These are phyloP conservation scores for Linderniella brevidens DNA, from an alignment of 257 asterid genomes.

Conservation along the genomic window DNA sequence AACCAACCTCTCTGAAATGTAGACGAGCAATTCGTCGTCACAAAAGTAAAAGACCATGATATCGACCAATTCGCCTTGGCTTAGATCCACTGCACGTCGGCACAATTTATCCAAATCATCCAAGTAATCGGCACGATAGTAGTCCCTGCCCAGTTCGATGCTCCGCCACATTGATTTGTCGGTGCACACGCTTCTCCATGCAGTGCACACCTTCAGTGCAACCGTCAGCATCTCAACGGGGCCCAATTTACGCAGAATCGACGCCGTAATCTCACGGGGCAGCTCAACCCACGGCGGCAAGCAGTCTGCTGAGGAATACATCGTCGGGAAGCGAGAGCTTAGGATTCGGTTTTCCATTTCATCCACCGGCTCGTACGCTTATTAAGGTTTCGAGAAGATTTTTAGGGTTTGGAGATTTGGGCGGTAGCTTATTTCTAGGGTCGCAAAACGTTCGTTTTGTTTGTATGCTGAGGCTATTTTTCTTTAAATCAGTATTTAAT, in stretches of 20 bases:
- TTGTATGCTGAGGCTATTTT: no score
- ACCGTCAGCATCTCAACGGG: slow-evolving; percentile 16
- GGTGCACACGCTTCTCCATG: slow-evolving; percentile 21
- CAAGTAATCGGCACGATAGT: background rate
- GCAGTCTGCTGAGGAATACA: no score
- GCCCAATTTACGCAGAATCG: slow-evolving; percentile 21
- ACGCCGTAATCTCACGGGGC: slow-evolving; percentile 22
- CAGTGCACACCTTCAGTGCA: slow-evolving; percentile 27
- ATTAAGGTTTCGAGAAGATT: no score
- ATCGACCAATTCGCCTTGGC: slow-evolving; percentile 24
- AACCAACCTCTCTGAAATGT: slow-evolving; percentile 18
- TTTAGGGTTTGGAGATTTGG: no score
- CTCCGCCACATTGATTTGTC: slow-evolving; percentile 26
- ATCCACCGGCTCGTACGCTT: no score
- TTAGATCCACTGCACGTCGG: slow-evolving; percentile 23
- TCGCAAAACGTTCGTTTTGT: no score
- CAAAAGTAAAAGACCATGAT: slow-evolving; percentile 10
- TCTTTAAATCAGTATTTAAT: no score
- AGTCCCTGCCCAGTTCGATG: slow-evolving; percentile 6
- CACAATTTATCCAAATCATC: slow-evolving; percentile 11
- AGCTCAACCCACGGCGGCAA: slow-evolving; percentile 29
- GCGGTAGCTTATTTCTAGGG: no score
- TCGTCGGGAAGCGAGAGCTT: no score
- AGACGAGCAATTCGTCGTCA: slow-evolving; percentile 13
- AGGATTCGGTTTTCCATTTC: no score